phyloP scores from a whole-genome alignment of 2,329 filamentous ascomycete genomes.

The Epichloe glyceriae region DNA sequence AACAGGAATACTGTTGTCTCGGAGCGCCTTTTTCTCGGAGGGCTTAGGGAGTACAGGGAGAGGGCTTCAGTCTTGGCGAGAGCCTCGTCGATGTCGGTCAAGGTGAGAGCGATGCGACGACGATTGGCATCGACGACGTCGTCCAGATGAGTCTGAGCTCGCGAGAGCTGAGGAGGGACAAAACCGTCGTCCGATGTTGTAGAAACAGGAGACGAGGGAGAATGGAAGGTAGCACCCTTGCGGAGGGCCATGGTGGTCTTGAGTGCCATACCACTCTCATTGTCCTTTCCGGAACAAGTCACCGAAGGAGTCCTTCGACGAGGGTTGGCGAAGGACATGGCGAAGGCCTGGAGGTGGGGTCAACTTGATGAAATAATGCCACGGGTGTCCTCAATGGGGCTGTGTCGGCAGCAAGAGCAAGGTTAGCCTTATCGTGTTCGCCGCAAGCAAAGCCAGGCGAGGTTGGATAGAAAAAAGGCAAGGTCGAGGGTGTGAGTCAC shows the following conservation, averaged over 20 bases:
- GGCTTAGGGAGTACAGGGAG: conserved; percentile 24
- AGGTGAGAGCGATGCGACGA: conserved; percentile 53
- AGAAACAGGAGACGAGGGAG: conserved; percentile 32
- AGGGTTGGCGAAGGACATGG: conserved; percentile 36
- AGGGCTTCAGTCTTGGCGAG: conserved; percentile 33
- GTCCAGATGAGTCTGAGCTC: conserved; percentile 57
- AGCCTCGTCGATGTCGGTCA: conserved; percentile 52
- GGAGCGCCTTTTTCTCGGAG: conserved; percentile 22
- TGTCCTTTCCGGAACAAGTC: conserved; percentile 24
- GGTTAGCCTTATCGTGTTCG: background rate
- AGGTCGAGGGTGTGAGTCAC: conserved; percentile 2
- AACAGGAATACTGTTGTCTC: conserved; percentile 45
- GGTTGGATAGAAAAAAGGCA: background rate
- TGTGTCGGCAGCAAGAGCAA: background rate
- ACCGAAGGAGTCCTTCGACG: conserved; percentile 32
- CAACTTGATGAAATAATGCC: background rate
- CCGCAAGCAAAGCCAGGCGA: background rate
- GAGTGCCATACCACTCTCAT: conserved; percentile 20
- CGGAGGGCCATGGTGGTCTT: conserved; percentile 36
- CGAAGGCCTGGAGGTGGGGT: conserved; percentile 7
- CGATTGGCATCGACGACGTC: conserved; percentile 58
- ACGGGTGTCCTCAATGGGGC: conserved; percentile 1
- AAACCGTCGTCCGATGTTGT: conserved; percentile 27
- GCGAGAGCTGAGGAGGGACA: conserved; percentile 42
- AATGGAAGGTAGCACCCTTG: conserved; percentile 59